Evolutionary conservation across 2,329 filamentous ascomycete species (phyloP).

Genomic region (Fusarium armeniacum): DNA sequence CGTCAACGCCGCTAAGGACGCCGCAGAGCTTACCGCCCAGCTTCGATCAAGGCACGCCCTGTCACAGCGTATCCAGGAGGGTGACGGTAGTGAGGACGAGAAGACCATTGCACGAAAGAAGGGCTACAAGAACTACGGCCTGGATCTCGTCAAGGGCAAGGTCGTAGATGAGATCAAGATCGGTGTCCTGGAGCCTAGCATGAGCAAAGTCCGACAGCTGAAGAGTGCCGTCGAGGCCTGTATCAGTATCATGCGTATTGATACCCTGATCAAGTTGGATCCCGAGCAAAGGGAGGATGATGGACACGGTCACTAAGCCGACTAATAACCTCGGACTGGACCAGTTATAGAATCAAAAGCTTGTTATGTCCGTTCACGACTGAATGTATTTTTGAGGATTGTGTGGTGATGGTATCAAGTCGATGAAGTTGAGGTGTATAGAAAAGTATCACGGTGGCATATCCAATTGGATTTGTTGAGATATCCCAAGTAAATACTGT

Average conservation of each 20-base stretch:
- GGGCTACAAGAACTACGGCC: slow-evolving; percentile 98
- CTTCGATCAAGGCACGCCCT: slow-evolving; percentile 94
- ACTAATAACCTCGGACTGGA: slow-evolving; percentile 48
- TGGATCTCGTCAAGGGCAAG: slow-evolving; percentile 90
- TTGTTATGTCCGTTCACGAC: slow-evolving; percentile 46
- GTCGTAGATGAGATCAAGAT: slow-evolving; percentile 95
- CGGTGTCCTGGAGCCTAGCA: slow-evolving; percentile 94
- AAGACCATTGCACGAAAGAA: slow-evolving; percentile 93
- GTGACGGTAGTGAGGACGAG: slow-evolving; percentile 86
- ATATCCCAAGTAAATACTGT: slow-evolving; percentile 8
- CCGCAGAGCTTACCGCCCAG: slow-evolving; percentile 94
- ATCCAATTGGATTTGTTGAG: slow-evolving; percentile 3
- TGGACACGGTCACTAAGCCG: slow-evolving; percentile 81
- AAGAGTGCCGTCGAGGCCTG: slow-evolving; percentile 99
- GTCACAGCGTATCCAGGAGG: slow-evolving; percentile 90
- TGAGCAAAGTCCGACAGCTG: slow-evolving; percentile 98
- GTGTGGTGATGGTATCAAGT: slow-evolving; percentile 30
- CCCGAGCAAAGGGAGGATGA: slow-evolving; percentile 83
- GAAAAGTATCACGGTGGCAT: neutral
- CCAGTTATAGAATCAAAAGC: slow-evolving; percentile 49
- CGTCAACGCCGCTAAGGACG: slow-evolving; percentile 96
- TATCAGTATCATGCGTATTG: slow-evolving; percentile 99
- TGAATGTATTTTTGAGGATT: slow-evolving; percentile 24
- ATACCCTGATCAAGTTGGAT: slow-evolving; percentile 98
- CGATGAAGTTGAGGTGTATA: slow-evolving; percentile 2